Percentiles rank a stretch among this genome's conserved stretches.
phyloP scores from a whole-genome alignment of 169 alveolate species.

The Eimeria necatrix region DNA sequence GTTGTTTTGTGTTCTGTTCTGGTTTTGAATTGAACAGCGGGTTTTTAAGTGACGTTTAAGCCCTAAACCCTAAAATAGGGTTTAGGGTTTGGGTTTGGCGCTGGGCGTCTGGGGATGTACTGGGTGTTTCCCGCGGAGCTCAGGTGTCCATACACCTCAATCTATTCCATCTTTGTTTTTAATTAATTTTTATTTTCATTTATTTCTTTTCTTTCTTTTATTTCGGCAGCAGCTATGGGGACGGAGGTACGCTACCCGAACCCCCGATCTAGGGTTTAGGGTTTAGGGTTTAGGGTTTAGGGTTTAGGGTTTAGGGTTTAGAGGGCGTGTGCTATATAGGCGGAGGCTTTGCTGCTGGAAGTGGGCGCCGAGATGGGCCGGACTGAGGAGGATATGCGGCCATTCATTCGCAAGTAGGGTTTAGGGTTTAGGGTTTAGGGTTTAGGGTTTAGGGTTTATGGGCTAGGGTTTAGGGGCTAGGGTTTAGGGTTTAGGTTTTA shows the following conservation, averaged over 20 bases:
- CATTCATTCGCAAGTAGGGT: background rate
- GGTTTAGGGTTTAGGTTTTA: background rate
- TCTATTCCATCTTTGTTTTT: background rate
- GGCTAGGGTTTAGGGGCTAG: background rate
- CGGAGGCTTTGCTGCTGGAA: conserved; percentile 40
- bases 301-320: conserved; percentile 43
- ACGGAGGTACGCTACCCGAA: conserved; percentile 7
- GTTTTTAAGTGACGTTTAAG: too few relatives aligned
- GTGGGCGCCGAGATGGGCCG: conserved; percentile 37
- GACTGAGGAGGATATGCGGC: conserved; percentile 3
- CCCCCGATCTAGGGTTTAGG: conserved; percentile 40
- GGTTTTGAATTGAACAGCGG: too few relatives aligned
- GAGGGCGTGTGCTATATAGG: background rate
- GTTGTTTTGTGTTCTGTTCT: too few relatives aligned
- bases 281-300: conserved; percentile 31
- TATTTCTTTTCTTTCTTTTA: background rate
- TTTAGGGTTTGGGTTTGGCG: background rate
- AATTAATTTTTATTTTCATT: background rate
- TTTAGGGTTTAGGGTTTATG: conserved; percentile 33
- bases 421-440: conserved; percentile 22
- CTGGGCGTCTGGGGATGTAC: background rate
- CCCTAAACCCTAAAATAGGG: background rate
- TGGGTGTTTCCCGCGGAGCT: background rate
- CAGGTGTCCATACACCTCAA: background rate
- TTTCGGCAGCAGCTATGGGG: background rate